Base-by-base conservation (phyloP, 148 eudicot species). In the Dysphania ambrosioides region DNA sequence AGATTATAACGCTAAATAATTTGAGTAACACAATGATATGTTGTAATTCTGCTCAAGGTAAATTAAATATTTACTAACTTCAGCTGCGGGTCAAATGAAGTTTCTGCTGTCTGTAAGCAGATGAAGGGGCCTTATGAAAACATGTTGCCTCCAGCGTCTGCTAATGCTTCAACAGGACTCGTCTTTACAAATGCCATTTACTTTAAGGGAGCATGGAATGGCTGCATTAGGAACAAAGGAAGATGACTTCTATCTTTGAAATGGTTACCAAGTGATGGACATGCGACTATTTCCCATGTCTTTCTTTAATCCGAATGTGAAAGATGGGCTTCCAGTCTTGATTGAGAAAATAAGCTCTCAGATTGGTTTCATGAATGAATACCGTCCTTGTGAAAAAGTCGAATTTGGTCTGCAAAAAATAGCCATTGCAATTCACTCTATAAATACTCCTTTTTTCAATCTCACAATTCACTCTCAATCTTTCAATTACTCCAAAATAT, bases 111-210 rank as follows among this genome's bases (percentile, higher is more conserved):
- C 75, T 83, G 71, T 71, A 92, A 96, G 87, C 88, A 8, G 82
- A 60, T 47, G 93, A 88, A 82, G 96, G 76, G 44, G 82, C 82
- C 90, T 90, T 65, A 85, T 93, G 60, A 93, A 85, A 75, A 86
- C 8, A 73, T 93, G 57, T 93, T 93, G 72, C 93, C 97, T 67
- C 68, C 85, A 21, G 96, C 89, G 24, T 82, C 93, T 32, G 87
- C 88, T 12, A 90, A 88, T 34, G 44, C 44, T 66, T 65, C 83
- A 1, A 90, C 97, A n/a, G 78, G 86, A 78, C 91, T 93, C 61
- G 80, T 93, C 71, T 86, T 90, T 77, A 85, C 97, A 27, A 93
- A 90, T 66, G 97, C 91, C 8, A 71, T 93, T 34, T 93, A 93
- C 74, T 93, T 87, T 68, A 93, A 93, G 73, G 97, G 97, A 68